Evolutionary conservation across 106 monocot genomes (phyloP).

Genomic region (Allium sativum): DNA sequence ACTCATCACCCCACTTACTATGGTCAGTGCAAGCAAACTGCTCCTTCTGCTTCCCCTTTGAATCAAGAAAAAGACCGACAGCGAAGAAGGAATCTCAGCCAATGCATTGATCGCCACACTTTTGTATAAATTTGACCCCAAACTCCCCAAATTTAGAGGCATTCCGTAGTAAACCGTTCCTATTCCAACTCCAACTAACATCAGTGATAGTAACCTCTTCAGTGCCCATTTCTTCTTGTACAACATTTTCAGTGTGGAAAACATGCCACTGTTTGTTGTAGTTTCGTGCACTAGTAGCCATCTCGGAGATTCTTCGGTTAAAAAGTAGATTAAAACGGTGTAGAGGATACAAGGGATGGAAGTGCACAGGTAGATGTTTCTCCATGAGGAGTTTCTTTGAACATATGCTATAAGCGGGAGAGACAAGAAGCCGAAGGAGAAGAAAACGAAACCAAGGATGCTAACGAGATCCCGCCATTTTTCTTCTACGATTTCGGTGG

Average conservation of each 20-base stretch:
- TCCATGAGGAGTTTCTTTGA: constrained; percentile 32
- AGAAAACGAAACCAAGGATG: constrained; percentile 45
- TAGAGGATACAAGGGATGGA: constrained; percentile 37
- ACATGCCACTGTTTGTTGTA: too few species aligned
- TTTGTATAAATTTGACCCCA: constrained; percentile 50
- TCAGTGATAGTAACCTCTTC: constrained; percentile 30
- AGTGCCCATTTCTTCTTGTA: constrained; percentile 42
- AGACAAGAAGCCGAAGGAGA: constrained; percentile 60
- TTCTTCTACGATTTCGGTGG: constrained; percentile 43
- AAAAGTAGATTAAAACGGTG: constrained; percentile 19
- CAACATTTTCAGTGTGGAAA: constrained; percentile 34
- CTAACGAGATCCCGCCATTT: constrained; percentile 34
- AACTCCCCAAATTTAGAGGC: constrained; percentile 43
- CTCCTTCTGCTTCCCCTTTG: constrained; percentile 28
- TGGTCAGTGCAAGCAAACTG: constrained; percentile 19
- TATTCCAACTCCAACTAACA: constrained; percentile 37
- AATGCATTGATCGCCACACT: constrained; percentile 61
- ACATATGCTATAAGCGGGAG: constrained; percentile 44
- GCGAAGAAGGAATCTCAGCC: constrained; percentile 47
- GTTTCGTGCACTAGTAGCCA: neutral
- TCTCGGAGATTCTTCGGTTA: constrained; percentile 1
- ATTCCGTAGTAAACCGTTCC: constrained; percentile 76
- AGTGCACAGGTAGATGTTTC: constrained; percentile 45
- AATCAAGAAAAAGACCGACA: constrained; percentile 29
- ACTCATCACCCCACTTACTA: constrained; percentile 25